phyloP scores from a whole-genome alignment of 129 eudicot genomes.

The Lactuca sativa region DNA sequence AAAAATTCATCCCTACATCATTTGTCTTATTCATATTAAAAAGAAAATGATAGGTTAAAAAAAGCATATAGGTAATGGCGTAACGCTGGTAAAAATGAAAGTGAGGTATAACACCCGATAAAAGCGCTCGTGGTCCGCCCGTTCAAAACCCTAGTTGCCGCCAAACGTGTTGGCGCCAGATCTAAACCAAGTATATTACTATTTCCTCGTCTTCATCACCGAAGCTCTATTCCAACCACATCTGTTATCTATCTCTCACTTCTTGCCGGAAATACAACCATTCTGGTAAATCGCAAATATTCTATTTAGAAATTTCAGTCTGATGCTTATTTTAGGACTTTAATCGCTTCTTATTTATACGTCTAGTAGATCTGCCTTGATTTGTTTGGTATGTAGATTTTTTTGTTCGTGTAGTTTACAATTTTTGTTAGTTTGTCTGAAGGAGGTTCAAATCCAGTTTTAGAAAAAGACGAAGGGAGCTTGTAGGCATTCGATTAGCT shows the following conservation, averaged over 20 bases:
- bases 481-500: background rate
- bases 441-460: background rate
- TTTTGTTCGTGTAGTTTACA: background rate
- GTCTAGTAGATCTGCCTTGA: slow-evolving; percentile 10
- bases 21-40: too few relatives aligned
- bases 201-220: background rate
- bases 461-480: background rate
- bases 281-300: slow-evolving; percentile 20
- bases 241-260: background rate
- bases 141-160: slow-evolving; percentile 62
- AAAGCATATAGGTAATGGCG: too few relatives aligned
- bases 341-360: background rate
- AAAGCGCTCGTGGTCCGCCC: background rate
- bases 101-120: background rate
- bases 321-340: slow-evolving; percentile 3
- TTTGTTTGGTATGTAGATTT: background rate
- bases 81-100: too few relatives aligned
- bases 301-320: background rate
- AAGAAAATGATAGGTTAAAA: too few relatives aligned
- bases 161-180: slow-evolving; percentile 58
- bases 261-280: slow-evolving; percentile 18
- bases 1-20: too few relatives aligned
- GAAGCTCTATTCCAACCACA: slow-evolving; percentile 15
- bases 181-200: slow-evolving; percentile 17
- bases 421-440: background rate